Conservation (phyloP, 352 stramenopile genomes). For the Halophytophthora polymorphica region DNA sequence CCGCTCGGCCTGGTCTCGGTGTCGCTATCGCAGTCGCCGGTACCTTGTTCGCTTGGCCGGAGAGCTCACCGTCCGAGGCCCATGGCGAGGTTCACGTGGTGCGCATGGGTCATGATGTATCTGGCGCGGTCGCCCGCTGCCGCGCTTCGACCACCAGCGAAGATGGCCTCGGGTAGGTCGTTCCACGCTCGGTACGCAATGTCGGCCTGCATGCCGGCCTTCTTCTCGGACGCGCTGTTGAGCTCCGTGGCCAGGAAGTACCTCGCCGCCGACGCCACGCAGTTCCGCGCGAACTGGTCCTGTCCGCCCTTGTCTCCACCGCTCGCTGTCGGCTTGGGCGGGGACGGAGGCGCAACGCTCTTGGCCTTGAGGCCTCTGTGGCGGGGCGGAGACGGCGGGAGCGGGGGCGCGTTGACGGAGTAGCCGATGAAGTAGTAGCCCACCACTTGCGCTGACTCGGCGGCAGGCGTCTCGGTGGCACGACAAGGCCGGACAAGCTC, state of each 20-base stretch:
- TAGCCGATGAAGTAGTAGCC: conserved; percentile 80
- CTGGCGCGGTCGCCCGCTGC: conserved; percentile 71
- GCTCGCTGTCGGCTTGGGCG: too few species aligned
- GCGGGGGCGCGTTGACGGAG: conserved; percentile 28
- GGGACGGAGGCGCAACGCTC: too few species aligned
- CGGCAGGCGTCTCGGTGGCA: conserved; percentile 1
- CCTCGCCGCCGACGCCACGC: conserved; percentile 52
- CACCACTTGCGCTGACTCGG: conserved; percentile 7
- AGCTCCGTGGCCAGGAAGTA: conserved; percentile 85
- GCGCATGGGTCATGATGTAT: conserved; percentile 75
- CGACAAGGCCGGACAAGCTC: conserved; percentile 42
- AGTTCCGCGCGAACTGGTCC: conserved; percentile 36
- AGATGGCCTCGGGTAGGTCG: conserved; percentile 59
- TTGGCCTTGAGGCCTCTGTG: too few species aligned
- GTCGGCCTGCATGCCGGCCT: conserved; percentile 48
- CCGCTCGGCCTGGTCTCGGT: too few species aligned
- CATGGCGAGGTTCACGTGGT: conserved; percentile 57
- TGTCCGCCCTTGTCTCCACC: background rate
- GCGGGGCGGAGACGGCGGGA: conserved; percentile 3
- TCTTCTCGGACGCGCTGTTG: conserved; percentile 49
- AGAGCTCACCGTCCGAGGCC: conserved; percentile 39
- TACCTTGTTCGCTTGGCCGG: too few species aligned
- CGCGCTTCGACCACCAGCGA: conserved; percentile 49
- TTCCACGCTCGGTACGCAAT: conserved; percentile 72
- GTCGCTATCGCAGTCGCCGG: too few species aligned